Base-by-base conservation (phyloP, 495 filamentous ascomycete genomes). In the Aspergillus haitiensis region DNA sequence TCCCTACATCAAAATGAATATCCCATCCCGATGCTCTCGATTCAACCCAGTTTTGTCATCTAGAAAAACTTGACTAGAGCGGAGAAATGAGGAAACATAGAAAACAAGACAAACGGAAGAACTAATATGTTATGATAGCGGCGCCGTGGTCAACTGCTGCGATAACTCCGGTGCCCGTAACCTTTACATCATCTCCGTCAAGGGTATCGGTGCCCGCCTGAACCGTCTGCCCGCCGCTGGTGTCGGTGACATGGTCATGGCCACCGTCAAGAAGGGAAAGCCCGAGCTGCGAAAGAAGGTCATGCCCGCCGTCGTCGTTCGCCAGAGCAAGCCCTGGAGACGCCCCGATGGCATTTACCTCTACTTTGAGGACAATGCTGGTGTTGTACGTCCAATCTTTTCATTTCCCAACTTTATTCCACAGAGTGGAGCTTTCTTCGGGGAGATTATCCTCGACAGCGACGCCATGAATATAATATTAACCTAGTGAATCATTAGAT, bases 201-300 rank as follows among this genome's bases (percentile, higher is more conserved):
- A 94, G 85, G 94, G 94, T 83, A 92, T 94, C 73, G 95, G 94
- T 84, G 95, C 94, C 65, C 92, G 94, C 65, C 89, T 99, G 63
- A 99, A 99, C 85, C 86, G 94, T 76, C 88, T 99, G 64, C 94
- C 94, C 67, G 95, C 95, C 70, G 94, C 88, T 53, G 94, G 94
- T 85, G 95, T 98, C 70, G 93, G 93, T 68, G 94, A 98, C 82
- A 98, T 98, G 94, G 95, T 98, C 70, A 98, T 98, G 95, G 92
- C 93, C 60, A 98, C 95, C 63, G 95, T 99, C 81, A 98, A 99
- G 90, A 99, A 99, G 90, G 92, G 93, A 76, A 98, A 98, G 90
- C 93, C 94, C 51, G 93, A 98, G 82, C 82, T 98, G 70, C 84
- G 93, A 75, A 98, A 98, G 89, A 98, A 98, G 88, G 93, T 98